Conservation (phyloP, 805 yeast species). For the Saturnispora kantuleensis region DNA sequence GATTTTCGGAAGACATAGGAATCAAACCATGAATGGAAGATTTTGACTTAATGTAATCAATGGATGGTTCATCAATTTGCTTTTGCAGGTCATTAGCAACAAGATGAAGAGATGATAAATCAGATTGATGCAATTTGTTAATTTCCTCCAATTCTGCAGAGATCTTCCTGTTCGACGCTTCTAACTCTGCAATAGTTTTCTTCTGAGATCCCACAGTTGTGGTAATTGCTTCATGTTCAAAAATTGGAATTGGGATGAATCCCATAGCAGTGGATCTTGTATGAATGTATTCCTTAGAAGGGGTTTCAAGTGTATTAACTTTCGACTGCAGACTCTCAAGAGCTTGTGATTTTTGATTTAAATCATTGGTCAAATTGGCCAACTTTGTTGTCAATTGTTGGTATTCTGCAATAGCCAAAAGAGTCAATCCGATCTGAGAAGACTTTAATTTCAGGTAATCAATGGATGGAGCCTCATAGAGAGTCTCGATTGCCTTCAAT, state of each 20-base stretch:
- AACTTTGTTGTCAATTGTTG: neutral
- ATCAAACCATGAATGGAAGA: constrained; percentile 27
- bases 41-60: constrained; percentile 15
- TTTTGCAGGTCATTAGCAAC: neutral
- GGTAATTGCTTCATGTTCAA: constrained; percentile 10
- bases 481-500: constrained; percentile 1
- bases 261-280: constrained; percentile 13
- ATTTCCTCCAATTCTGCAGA: neutral
- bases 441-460: constrained; percentile 9
- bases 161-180: neutral
- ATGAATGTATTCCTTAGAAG: constrained; percentile 22
- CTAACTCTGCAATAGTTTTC: neutral
- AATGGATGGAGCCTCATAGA: constrained; percentile 10
- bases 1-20: constrained; percentile 15
- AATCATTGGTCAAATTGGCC: neutral
- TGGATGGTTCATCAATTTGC: constrained; percentile 8
- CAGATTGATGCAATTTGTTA: neutral
- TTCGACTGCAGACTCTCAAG: constrained; percentile 5
- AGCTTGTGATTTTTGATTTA: constrained; percentile 5
- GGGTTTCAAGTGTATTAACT: constrained; percentile 13
- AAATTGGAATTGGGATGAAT: constrained; percentile 15
- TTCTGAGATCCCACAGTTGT: constrained; percentile 1
- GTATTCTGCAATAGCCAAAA: constrained; percentile 2
- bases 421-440: neutral
- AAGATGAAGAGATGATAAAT: neutral